phyloP scores from a whole-genome alignment of 306 rosid genomes.

The Prunus dulcis region DNA sequence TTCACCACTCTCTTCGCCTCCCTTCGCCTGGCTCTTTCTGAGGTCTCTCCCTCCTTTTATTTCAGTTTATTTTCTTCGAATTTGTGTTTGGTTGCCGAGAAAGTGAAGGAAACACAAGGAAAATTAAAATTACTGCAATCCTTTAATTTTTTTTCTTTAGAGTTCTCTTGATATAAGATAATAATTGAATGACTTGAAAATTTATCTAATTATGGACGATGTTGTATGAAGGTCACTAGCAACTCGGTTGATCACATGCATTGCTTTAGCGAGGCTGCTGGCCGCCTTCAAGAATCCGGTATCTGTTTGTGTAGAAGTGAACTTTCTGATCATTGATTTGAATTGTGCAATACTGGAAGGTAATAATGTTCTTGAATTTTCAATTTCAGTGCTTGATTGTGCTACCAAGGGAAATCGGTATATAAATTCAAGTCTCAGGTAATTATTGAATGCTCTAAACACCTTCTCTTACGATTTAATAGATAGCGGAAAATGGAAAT shows the following conservation, averaged over 20 bases:
- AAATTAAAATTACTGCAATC: background rate
- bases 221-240: conserved; percentile 44
- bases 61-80: background rate
- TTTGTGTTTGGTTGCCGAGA: conserved; percentile 12
- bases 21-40: conserved; percentile 69
- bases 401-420: conserved; percentile 78
- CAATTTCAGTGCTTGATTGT: conserved; percentile 67
- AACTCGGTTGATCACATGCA: conserved; percentile 76
- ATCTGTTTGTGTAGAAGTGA: background rate
- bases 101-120: conserved; percentile 3
- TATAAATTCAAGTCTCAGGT: conserved; percentile 89
- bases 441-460: conserved; percentile 14
- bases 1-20: conserved; percentile 77
- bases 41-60: conserved; percentile 35
- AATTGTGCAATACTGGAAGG: background rate
- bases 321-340: too few relatives aligned
- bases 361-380: background rate
- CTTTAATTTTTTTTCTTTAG: background rate
- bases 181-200: background rate
- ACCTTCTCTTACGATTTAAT: background rate
- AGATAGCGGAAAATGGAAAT: background rate
- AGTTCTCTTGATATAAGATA: background rate
- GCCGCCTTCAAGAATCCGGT: conserved; percentile 94
- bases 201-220: background rate
- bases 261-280: conserved; percentile 79